phyloP scores from a whole-genome alignment of 306 rosid species.

The Rosa rugosa region DNA sequence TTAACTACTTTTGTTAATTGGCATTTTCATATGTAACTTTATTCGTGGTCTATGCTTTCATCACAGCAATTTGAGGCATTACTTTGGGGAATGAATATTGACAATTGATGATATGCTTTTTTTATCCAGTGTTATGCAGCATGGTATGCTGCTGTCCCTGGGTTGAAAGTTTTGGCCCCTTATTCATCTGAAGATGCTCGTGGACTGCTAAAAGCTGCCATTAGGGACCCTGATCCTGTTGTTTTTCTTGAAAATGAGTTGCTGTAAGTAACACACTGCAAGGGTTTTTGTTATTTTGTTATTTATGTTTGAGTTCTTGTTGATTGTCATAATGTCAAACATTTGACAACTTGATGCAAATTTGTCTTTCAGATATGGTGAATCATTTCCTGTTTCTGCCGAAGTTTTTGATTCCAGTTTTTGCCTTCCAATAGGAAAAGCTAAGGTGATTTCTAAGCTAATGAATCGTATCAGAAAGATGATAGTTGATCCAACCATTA shows the following conservation, averaged over 20 bases:
- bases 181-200: conserved; percentile 98
- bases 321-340: conserved; percentile 16
- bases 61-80: conserved; percentile 10
- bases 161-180: conserved; percentile 90
- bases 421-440: conserved; percentile 94
- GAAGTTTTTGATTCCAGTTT: conserved; percentile 98
- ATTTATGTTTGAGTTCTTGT: not conserved
- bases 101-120: conserved; percentile 8
- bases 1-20: not conserved
- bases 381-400: conserved; percentile 91
- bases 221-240: conserved; percentile 98
- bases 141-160: conserved; percentile 86
- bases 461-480: conserved; percentile 16
- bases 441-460: conserved; percentile 63
- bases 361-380: conserved; percentile 74
- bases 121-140: conserved; percentile 83
- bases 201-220: conserved; percentile 96
- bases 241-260: conserved; percentile 97
- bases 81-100: not conserved
- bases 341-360: conserved; percentile 27
- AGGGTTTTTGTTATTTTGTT: conserved; percentile 9
- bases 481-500: conserved; percentile 24
- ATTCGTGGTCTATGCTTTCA: conserved; percentile 9
- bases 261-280: conserved; percentile 57
- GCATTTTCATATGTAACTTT: not conserved